Evolutionary conservation across 108 stramenopile species (phyloP), one percentile per base, ranked within the genome.

Genomic region (Nitzschia inconspicua): DNA sequence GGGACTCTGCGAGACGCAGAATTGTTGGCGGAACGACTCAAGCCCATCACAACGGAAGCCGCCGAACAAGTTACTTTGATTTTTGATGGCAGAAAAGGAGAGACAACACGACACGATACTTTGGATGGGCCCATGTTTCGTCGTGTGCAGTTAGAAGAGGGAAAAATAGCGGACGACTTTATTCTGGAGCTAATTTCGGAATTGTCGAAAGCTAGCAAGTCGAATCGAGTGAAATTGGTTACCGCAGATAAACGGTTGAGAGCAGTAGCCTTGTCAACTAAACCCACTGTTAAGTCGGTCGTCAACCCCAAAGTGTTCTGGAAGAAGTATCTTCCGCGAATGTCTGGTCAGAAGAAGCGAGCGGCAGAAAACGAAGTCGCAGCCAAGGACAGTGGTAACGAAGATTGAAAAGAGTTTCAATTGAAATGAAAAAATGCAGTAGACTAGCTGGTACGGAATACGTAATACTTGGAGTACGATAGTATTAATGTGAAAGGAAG

Each of bases 301-400:
- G 64, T 82, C 30, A 82, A 82, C 64, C 80, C 80, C 24, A 53
- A 63, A 8, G 46, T 48, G 0, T 82, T 82, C 54, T 82, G 72
- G 72, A 68, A 72, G 37, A 60, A 65, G n/a, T 68, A 82, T 44
- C 39, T 56, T 5, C 80, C 80, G n/a, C 18, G 80, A 20, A 42
- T 82, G 46, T 47, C 65, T 11, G 74, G 70, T 22, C 41, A 66
- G 49, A 75, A 80, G 51, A 64, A 54, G 49, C n/a, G n/a, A n/a
- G n/a, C n/a, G n/a, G n/a, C n/a, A n/a, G n/a, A n/a, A n/a, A n/a
- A n/a, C n/a, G n/a, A n/a, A n/a, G n/a, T n/a, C n/a, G n/a, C n/a
- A n/a, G n/a, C n/a, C n/a, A n/a, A n/a, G n/a, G n/a, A n/a, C n/a
- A n/a, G n/a, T n/a, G n/a, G n/a, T n/a, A n/a, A n/a, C n/a, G n/a